These are phyloP conservation scores for Cinnamomum micranthum DNA, from an alignment of 164 flowering plant genomes.

Conservation along the genomic window DNA sequence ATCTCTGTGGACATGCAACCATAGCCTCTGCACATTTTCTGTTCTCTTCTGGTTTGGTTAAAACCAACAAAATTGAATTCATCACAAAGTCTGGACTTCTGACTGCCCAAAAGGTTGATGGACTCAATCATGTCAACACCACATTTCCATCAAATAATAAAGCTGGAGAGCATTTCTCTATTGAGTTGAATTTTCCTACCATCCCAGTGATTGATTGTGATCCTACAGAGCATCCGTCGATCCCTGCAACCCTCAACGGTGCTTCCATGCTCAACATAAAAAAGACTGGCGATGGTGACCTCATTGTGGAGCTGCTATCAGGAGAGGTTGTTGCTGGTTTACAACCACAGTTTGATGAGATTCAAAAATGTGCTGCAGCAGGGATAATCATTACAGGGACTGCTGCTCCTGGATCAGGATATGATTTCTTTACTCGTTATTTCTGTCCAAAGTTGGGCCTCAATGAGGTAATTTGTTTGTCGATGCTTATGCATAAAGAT, in stretches of 20 bases:
- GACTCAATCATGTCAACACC: constrained; percentile 8
- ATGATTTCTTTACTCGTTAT: constrained; percentile 53
- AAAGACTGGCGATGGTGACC: constrained; percentile 36
- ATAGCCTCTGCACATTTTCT: constrained; percentile 34
- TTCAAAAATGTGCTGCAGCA: constrained; percentile 35
- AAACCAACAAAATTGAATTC: constrained; percentile 47
- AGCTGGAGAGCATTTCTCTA: constrained; percentile 18
- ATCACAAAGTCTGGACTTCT: constrained; percentile 60
- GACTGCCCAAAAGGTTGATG: constrained; percentile 44
- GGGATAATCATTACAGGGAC: constrained; percentile 49
- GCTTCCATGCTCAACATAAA: constrained; percentile 42
- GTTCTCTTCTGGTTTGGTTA: constrained; percentile 41
- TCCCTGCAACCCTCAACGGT: constrained; percentile 54
- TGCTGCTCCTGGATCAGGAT: constrained; percentile 49
- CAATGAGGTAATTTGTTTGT: constrained; percentile 41
- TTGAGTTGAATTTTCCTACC: constrained; percentile 69
- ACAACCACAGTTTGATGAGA: constrained; percentile 41
- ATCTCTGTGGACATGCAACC: constrained; percentile 33
- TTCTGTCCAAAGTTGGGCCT: constrained; percentile 56
- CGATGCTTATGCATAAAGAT: neutral
- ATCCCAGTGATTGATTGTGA: constrained; percentile 32
- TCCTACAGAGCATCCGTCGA: constrained; percentile 26
- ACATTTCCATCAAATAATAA: constrained; percentile 22
- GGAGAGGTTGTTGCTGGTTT: constrained; percentile 37
- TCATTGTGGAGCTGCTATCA: constrained; percentile 54